Conservation (phyloP, 768 basidiomycete species). For the Peribolospora baueri region DNA sequence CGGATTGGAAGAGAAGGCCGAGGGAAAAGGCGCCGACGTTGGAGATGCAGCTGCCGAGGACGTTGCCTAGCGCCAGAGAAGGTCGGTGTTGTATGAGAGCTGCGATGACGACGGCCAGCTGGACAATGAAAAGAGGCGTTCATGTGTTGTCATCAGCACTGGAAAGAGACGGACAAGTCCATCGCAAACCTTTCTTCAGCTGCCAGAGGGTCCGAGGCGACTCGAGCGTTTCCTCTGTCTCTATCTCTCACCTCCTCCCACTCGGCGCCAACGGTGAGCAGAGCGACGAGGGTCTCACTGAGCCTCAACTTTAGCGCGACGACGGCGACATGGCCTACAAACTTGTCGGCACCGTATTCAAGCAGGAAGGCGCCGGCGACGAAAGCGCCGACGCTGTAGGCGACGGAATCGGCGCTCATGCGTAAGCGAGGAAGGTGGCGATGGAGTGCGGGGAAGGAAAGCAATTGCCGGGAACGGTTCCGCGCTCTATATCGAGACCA, state of each 20-base stretch:
- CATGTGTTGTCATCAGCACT: not conserved
- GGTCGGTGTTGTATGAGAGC: conserved; percentile 6
- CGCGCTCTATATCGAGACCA: not conserved
- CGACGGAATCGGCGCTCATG: not conserved
- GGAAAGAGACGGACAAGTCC: no score
- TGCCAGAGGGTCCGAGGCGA: no score
- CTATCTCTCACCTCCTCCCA: conserved; percentile 15
- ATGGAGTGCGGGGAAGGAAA: not conserved
- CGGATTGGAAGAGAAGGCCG: conserved; percentile 9
- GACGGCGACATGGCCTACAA: conserved; percentile 10
- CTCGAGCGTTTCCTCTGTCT: no score
- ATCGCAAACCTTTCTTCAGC: no score
- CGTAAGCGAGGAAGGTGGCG: not conserved
- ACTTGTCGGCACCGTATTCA: conserved; percentile 11
- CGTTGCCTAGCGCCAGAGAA: conserved; percentile 10
- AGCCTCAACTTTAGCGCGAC: conserved; percentile 10
- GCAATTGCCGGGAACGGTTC: not conserved
- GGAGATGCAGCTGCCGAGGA: conserved; percentile 11
- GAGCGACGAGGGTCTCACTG: conserved; percentile 8
- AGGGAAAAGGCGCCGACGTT: conserved; percentile 15
- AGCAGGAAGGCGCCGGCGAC: conserved; percentile 9
- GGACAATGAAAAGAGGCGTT: not conserved
- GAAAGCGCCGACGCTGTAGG: conserved; percentile 8
- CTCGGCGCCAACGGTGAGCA: conserved; percentile 14
- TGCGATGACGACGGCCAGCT: conserved; percentile 13